Evolutionary conservation across 2,329 filamentous ascomycete genomes (phyloP).

Genomic region (Stylonectria norvegica): DNA sequence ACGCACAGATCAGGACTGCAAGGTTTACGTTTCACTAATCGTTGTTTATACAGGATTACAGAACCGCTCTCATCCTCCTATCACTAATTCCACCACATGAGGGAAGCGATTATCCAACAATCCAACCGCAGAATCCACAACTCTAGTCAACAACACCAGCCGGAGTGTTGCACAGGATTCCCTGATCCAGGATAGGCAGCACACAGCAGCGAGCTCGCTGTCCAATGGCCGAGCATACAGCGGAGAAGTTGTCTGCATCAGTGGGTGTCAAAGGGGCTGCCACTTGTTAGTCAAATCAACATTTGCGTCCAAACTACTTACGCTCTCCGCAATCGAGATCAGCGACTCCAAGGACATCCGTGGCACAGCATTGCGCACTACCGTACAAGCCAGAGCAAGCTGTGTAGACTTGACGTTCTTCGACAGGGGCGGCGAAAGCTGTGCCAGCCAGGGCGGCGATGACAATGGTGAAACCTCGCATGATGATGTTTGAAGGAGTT

Average conservation of each 20-base stretch:
- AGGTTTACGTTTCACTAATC: no score
- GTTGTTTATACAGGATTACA: no score
- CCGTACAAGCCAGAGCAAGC: slow-evolving; percentile 43
- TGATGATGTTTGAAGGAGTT: slow-evolving; percentile 14
- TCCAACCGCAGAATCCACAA: no score
- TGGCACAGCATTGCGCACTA: slow-evolving; percentile 56
- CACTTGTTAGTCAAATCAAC: slow-evolving; percentile 1
- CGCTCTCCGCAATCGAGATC: slow-evolving; percentile 55
- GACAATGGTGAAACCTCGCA: slow-evolving; percentile 30
- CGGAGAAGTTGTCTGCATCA: slow-evolving; percentile 41
- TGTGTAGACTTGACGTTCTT: slow-evolving; percentile 35
- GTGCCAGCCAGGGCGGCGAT: slow-evolving; percentile 24
- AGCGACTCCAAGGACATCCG: slow-evolving; percentile 56
- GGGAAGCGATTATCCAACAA: no score
- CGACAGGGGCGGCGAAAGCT: slow-evolving; percentile 28
- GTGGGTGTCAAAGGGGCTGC: slow-evolving; percentile 32
- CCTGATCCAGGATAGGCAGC: slow-evolving; percentile 44
- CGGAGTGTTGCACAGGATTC: slow-evolving; percentile 35
- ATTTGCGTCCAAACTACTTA: slow-evolving; percentile 32
- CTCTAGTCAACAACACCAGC: slow-evolving; percentile 30
- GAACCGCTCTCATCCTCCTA: no score
- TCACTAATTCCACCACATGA: no score
- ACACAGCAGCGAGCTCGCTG: slow-evolving; percentile 58
- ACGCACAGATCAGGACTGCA: no score
- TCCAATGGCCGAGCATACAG: slow-evolving; percentile 45